Evolutionary conservation across 257 asterid genomes (phyloP), one percentile per base, ranked within the genome.

Genomic region (Nicotiana obtusifolia): DNA sequence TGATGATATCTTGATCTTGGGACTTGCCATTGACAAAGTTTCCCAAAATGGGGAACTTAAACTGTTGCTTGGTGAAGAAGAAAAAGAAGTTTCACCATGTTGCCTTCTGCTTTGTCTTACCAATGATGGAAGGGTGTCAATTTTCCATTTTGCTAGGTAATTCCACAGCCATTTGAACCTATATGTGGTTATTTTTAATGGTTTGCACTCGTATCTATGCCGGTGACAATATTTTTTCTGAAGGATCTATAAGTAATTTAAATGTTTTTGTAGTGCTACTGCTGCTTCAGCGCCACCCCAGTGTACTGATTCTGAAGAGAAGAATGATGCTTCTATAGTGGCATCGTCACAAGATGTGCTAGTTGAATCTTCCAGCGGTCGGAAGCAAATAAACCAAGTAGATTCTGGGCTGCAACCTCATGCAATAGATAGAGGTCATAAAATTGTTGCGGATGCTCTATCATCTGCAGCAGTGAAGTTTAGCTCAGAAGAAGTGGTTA

Each of bases 121-220:
- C 69, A 78, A 89, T 91, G 99, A 96, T 86, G 99, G 99, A 81
- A 94, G 88, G 83, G 82, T 96, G 80, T 90, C 97, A 49, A 84
- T 93, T 81, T 94, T 91, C 85, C 95, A 94, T 90, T 94, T 96
- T 77, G 92, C 90, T 10, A 92, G 99, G 99, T 95, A 93, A 79
- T 69, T 82, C 62, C 56, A 19, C 82, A 24, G 41, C 62, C 44
- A 4, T 75, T 53, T 82, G 57, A 62, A 49, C 64, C 78, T n/a
- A 19, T n/a, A 17, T 67, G 73, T 83, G 81, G 68, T 78, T 41
- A 67, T 64, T 67, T 77, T 11, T 61, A 41, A 44, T 81, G 60
- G 84, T 44, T 71, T 71, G 35, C 47, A 71, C 19, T 44, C 60
- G 4, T 44, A 44, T 44, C 14, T 71, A 22, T 44, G 35, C 60